Conservation (phyloP, 257 asterid genomes). For the Solanum lignicaule region DNA sequence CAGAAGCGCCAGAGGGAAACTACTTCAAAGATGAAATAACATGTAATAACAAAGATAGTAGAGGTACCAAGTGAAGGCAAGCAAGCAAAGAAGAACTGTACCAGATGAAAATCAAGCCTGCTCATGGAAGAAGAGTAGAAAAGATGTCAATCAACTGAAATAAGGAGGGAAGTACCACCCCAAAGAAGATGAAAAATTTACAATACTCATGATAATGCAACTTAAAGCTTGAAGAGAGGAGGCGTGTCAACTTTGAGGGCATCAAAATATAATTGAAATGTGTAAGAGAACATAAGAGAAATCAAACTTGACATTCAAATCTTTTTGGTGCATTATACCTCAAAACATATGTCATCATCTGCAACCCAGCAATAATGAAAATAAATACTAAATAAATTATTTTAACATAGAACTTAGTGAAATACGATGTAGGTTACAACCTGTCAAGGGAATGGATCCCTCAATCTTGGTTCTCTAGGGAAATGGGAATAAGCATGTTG, state of each 20-base stretch:
- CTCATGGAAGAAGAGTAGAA: constrained; percentile 2
- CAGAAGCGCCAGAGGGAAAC: background rate
- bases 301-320: background rate
- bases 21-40: constrained; percentile 1
- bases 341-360: background rate
- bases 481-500: background rate
- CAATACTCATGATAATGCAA: background rate
- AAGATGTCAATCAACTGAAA: background rate
- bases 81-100: constrained; percentile 78
- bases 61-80: constrained; percentile 84
- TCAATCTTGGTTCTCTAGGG: background rate
- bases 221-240: background rate
- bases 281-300: background rate
- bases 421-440: background rate
- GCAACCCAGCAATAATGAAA: background rate
- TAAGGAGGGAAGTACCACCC: background rate
- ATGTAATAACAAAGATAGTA: background rate
- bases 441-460: background rate
- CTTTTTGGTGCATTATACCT: background rate
- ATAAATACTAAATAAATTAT: background rate
- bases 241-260: background rate
- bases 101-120: constrained; percentile 94
- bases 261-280: background rate
- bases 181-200: background rate
- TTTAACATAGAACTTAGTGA: background rate